Conservation (phyloP, 352 stramenopile species). For the Thraustotheca clavata region DNA sequence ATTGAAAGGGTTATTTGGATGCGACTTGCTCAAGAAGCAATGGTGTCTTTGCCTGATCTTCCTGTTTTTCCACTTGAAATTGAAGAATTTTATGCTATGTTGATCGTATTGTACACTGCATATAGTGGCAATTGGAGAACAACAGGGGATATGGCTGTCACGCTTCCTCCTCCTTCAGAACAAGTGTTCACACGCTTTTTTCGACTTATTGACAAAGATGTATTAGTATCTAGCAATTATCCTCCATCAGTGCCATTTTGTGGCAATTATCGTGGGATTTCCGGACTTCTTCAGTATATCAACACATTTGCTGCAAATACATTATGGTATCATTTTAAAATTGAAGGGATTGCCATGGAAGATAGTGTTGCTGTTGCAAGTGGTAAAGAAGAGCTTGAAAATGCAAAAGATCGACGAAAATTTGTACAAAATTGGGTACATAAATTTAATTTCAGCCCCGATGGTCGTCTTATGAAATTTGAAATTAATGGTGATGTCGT, state of each 20-base stretch:
- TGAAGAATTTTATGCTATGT: conserved; percentile 86
- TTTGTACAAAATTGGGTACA: conserved; percentile 88
- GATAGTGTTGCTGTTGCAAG: conserved; percentile 74
- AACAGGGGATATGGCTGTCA: conserved; percentile 82
- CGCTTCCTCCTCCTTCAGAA: conserved; percentile 69
- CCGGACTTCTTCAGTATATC: conserved; percentile 65
- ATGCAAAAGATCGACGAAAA: conserved; percentile 68
- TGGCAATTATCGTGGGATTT: conserved; percentile 63
- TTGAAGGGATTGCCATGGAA: conserved; percentile 73
- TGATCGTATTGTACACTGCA: conserved; percentile 79
- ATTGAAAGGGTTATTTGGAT: conserved; percentile 87
- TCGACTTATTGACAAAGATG: conserved; percentile 70
- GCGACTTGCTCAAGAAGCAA: conserved; percentile 70
- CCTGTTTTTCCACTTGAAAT: conserved; percentile 75
- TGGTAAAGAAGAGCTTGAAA: conserved; percentile 80
- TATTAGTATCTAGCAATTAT: conserved; percentile 86
- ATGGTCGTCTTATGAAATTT: conserved; percentile 73
- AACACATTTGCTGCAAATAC: conserved; percentile 73
- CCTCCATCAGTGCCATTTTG: conserved; percentile 82
- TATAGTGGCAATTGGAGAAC: conserved; percentile 72
- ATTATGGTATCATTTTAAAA: conserved; percentile 82
- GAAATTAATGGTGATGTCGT: conserved; percentile 86
- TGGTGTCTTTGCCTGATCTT: conserved; percentile 73
- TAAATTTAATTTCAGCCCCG: conserved; percentile 84
- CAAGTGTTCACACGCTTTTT: conserved; percentile 86